Evolutionary conservation across 2,329 filamentous ascomycete genomes (phyloP).

Genomic region (Aspergillus novoparasiticus): DNA sequence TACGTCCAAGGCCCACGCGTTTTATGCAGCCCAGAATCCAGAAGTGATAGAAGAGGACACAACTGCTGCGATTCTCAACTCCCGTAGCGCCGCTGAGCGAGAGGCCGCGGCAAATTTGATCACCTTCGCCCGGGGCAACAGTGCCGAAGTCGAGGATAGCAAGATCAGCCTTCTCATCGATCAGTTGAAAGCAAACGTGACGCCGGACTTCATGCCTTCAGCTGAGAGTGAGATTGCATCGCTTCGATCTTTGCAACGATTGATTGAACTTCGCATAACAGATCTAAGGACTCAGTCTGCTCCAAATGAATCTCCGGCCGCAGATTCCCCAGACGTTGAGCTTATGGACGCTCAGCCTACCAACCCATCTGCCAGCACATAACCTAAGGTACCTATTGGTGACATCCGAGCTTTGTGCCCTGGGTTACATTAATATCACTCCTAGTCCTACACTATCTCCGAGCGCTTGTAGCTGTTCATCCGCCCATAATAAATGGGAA

Average conservation of each 20-base stretch:
- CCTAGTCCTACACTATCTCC: background rate
- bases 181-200: conserved; percentile 31
- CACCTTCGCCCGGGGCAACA: conserved; percentile 27
- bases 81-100: conserved; percentile 32
- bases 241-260: conserved; percentile 32
- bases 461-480: background rate
- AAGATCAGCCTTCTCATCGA: conserved; percentile 34
- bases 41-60: conserved; percentile 20
- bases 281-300: conserved; percentile 19
- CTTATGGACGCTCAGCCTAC: background rate
- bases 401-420: background rate
- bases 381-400: background rate
- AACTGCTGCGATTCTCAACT: conserved; percentile 24
- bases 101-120: conserved; percentile 37
- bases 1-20: conserved; percentile 27
- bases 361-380: background rate
- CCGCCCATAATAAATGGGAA: too few species aligned
- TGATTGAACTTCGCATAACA: conserved; percentile 35
- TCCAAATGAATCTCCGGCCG: background rate
- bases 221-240: conserved; percentile 33
- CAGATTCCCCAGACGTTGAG: conserved; percentile 1
- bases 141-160: conserved; percentile 16
- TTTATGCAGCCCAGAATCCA: conserved; percentile 30
- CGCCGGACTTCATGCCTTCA: conserved; percentile 28
- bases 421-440: background rate